Evolutionary conservation across 106 monocot species (phyloP).

Genomic region (Iris macrosiphon): DNA sequence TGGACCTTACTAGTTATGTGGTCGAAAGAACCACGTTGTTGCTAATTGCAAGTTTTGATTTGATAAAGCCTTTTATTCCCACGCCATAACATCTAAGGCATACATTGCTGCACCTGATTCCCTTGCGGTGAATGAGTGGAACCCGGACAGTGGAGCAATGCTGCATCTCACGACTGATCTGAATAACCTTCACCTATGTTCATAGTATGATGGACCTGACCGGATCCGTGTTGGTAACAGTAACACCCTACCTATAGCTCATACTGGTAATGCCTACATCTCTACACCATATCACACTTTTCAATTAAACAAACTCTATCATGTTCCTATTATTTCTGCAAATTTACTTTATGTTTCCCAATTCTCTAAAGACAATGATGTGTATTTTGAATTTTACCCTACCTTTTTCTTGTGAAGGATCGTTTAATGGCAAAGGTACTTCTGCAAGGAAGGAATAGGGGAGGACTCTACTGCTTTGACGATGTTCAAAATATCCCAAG

Average conservation of each 20-base stretch:
- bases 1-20: neutral
- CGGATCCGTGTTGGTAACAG: too few relatives aligned
- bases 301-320: neutral
- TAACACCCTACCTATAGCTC: neutral
- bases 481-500: neutral
- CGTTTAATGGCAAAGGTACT: neutral
- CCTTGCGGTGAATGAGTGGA: neutral
- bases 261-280: neutral
- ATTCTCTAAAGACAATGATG: conserved; percentile 5
- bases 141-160: neutral
- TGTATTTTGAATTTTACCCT: neutral
- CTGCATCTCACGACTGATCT: neutral
- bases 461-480: neutral
- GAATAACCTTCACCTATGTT: neutral
- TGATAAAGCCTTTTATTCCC: neutral
- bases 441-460: neutral
- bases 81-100: neutral
- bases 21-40: neutral
- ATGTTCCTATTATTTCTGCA: neutral
- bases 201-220: neutral
- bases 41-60: neutral
- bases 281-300: neutral
- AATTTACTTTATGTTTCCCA: neutral
- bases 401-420: conserved; percentile 3
- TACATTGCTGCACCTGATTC: neutral